Evolutionary conservation across 2,329 filamentous ascomycete genomes (phyloP).

Genomic region (Cladosporium oxysporum): DNA sequence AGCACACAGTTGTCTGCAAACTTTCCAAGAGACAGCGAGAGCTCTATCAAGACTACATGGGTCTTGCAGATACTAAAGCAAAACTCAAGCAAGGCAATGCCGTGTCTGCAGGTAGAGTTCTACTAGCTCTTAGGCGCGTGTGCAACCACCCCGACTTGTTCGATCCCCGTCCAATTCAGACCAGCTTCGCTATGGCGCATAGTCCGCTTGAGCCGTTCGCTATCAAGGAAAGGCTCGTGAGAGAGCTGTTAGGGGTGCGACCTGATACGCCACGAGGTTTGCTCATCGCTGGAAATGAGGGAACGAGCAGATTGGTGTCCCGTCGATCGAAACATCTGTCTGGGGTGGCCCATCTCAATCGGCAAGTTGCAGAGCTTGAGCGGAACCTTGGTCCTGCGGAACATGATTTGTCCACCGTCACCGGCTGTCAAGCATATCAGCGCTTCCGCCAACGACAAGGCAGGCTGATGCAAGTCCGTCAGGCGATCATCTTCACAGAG

Average conservation of each 20-base stretch:
- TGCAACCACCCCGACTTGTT: slow-evolving; percentile 98
- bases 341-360: slow-evolving; percentile 26
- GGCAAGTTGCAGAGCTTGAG: slow-evolving; percentile 28
- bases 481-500: slow-evolving; percentile 32
- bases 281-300: slow-evolving; percentile 27
- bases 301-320: slow-evolving; percentile 22
- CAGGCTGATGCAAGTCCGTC: slow-evolving; percentile 32
- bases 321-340: slow-evolving; percentile 28
- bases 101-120: slow-evolving; percentile 94
- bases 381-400: slow-evolving; percentile 19
- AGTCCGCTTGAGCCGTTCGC: slow-evolving; percentile 76
- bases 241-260: slow-evolving; percentile 48
- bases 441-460: slow-evolving; percentile 28
- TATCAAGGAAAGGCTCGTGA: slow-evolving; percentile 69
- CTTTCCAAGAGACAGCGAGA: slow-evolving; percentile 94
- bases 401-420: slow-evolving; percentile 30
- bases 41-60: slow-evolving; percentile 94
- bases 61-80: slow-evolving; percentile 81
- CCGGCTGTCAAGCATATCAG: slow-evolving; percentile 31
- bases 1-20: slow-evolving; percentile 93
- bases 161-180: slow-evolving; percentile 93
- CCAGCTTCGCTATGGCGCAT: slow-evolving; percentile 80
- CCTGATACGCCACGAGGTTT: slow-evolving; percentile 23
- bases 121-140: slow-evolving; percentile 96
- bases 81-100: slow-evolving; percentile 93